A percentile compares a stretch with the other conserved stretches of the same genome.
Conservation (phyloP, 2,329 filamentous ascomycete species). For the Fusarium globosum region DNA sequence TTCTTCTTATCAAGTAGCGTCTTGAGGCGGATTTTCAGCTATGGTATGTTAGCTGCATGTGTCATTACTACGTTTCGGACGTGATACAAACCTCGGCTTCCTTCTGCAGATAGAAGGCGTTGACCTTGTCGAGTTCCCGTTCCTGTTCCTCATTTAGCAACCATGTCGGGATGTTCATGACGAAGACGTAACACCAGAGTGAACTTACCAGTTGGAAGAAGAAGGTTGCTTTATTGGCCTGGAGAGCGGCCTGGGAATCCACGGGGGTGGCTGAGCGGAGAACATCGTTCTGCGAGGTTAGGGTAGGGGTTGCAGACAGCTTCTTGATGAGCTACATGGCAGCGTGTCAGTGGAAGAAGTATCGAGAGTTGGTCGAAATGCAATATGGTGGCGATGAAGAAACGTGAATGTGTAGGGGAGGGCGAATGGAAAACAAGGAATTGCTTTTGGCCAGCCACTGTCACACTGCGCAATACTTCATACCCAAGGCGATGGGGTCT, state of each 20-base stretch:
- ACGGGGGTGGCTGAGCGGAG: slow-evolving; percentile 58
- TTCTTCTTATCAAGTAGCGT: slow-evolving; percentile 96
- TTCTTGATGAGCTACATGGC: slow-evolving; percentile 90
- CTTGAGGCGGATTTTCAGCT: slow-evolving; percentile 94
- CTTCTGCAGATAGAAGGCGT: slow-evolving; percentile 97
- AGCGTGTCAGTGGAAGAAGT: slow-evolving; percentile 38
- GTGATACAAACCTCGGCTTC: slow-evolving; percentile 83
- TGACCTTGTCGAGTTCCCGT: slow-evolving; percentile 97
- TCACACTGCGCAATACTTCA: slow-evolving; percentile 24
- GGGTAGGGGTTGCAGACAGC: slow-evolving; percentile 88
- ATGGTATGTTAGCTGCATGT: slow-evolving; percentile 31
- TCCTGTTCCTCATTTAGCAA: slow-evolving; percentile 72
- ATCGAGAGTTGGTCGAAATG: slow-evolving; percentile 27
- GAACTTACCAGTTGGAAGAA: slow-evolving; percentile 91
- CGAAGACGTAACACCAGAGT: slow-evolving; percentile 27
- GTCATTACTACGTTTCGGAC: not conserved
- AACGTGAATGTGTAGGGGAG: slow-evolving; percentile 36
- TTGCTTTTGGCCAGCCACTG: slow-evolving; percentile 35
- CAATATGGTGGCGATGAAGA: slow-evolving; percentile 21
- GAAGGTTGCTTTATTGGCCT: slow-evolving; percentile 98
- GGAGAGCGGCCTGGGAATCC: slow-evolving; percentile 88
- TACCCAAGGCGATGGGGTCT: slow-evolving; percentile 26
- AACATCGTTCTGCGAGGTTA: slow-evolving; percentile 78
- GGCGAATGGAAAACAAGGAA: slow-evolving; percentile 33
- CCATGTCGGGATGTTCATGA: slow-evolving; percentile 42